A percentile compares a stretch with the other conserved stretches of the same genome.
Evolutionary conservation across 352 stramenopile genomes (phyloP).

Genomic region (Phytophthora colocasiae): DNA sequence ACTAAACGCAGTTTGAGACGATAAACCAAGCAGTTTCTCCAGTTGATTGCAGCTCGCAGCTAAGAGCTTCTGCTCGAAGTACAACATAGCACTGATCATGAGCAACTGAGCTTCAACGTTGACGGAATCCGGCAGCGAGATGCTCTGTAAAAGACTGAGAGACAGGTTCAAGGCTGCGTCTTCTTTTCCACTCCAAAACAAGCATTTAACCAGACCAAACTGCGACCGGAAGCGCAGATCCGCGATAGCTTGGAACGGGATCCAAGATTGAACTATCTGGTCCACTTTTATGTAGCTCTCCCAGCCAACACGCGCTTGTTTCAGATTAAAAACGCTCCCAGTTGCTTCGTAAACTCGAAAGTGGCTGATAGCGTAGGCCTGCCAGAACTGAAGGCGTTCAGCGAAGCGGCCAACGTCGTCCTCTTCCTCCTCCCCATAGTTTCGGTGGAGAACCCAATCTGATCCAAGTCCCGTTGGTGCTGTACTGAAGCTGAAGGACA

Average conservation of each 20-base stretch:
- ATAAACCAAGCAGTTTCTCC: slow-evolving; percentile 25
- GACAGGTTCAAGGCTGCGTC: slow-evolving; percentile 26
- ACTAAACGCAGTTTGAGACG: slow-evolving; percentile 20
- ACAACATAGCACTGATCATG: slow-evolving; percentile 55
- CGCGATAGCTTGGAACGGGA: slow-evolving; percentile 18
- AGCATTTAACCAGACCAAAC: slow-evolving; percentile 45
- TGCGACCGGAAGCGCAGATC: slow-evolving; percentile 35
- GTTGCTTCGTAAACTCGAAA: slow-evolving; percentile 60
- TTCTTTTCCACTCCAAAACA: slow-evolving; percentile 45
- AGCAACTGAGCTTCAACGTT: slow-evolving; percentile 37
- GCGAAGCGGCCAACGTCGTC: slow-evolving; percentile 10
- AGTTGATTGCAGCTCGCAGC: slow-evolving; percentile 27
- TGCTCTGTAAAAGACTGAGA: slow-evolving; percentile 27
- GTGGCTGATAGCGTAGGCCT: slow-evolving; percentile 61
- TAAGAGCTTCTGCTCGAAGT: slow-evolving; percentile 35
- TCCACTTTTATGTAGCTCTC: slow-evolving; percentile 45
- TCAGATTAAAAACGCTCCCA: slow-evolving; percentile 51
- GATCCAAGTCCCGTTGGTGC: slow-evolving; percentile 33
- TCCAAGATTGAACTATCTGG: slow-evolving; percentile 19
- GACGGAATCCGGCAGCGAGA: not conserved
- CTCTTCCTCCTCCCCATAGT: slow-evolving; percentile 1
- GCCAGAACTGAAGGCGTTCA: slow-evolving; percentile 58
- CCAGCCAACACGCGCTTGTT: slow-evolving; percentile 49
- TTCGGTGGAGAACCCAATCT: slow-evolving; percentile 36
- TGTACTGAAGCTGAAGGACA: slow-evolving; percentile 66